These are phyloP conservation scores for Xylaria arbuscula DNA, from an alignment of 2,329 filamentous ascomycete species.

Conservation along the genomic window DNA sequence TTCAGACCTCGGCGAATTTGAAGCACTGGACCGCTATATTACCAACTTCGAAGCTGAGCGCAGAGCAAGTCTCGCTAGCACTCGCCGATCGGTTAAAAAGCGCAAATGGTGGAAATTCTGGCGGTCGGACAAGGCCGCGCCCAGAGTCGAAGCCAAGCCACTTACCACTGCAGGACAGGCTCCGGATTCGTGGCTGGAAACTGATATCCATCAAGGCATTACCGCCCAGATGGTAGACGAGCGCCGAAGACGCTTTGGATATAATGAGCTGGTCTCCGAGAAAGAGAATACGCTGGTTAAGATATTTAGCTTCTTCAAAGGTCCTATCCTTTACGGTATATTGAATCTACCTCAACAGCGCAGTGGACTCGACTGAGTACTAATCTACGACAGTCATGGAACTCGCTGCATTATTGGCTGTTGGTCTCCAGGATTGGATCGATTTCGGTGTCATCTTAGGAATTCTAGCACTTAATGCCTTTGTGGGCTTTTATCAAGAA, in stretches of 20 bases:
- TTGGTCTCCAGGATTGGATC: slow-evolving; percentile 80
- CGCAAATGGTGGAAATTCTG: slow-evolving; percentile 70
- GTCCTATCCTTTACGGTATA: slow-evolving; percentile 78
- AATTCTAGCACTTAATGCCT: slow-evolving; percentile 79
- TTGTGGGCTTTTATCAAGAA: slow-evolving; percentile 84
- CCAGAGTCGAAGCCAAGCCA: slow-evolving; percentile 52
- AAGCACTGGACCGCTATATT: slow-evolving; percentile 51
- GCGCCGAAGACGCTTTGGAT: slow-evolving; percentile 73
- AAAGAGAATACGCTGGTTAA: slow-evolving; percentile 78
- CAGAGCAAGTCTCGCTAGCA: slow-evolving; percentile 42
- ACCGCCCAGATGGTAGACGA: slow-evolving; percentile 64
- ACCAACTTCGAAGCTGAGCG: slow-evolving; percentile 48
- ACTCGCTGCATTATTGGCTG: slow-evolving; percentile 77
- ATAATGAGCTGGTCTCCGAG: slow-evolving; percentile 75
- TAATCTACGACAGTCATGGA: slow-evolving; percentile 72
- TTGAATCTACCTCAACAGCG: slow-evolving; percentile 46
- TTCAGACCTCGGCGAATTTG: slow-evolving; percentile 49
- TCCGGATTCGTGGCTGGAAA: slow-evolving; percentile 73
- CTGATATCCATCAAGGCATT: slow-evolving; percentile 72
- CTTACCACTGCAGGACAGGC: slow-evolving; percentile 55
- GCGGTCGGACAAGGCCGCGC: slow-evolving; percentile 53
- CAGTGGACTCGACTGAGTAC: background rate
- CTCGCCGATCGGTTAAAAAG: slow-evolving; percentile 52
- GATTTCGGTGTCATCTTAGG: slow-evolving; percentile 82
- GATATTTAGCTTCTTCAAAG: slow-evolving; percentile 77